phyloP scores from a whole-genome alignment of 257 asterid species.

The Solanum infundibuliforme region DNA sequence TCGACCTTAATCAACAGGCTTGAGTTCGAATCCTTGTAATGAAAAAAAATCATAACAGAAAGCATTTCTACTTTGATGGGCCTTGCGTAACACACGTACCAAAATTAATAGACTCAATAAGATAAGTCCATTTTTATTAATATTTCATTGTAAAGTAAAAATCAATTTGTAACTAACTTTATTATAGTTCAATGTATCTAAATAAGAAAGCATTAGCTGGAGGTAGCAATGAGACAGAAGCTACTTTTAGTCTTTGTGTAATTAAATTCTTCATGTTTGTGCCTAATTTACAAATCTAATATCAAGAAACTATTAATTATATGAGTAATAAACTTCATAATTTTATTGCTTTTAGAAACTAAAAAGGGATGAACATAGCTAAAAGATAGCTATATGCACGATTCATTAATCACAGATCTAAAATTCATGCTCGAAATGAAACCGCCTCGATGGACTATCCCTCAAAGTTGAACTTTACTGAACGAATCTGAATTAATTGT shows the following conservation, averaged over 20 bases:
- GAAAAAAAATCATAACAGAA: too few species aligned
- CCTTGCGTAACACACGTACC: neutral
- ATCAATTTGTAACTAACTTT: neutral
- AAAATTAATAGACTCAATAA: neutral
- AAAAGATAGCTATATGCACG: neutral
- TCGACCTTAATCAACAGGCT: neutral
- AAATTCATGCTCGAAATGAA: neutral
- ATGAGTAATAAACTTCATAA: neutral
- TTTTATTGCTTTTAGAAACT: neutral
- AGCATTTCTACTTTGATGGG: neutral
- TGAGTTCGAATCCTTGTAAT: too few species aligned
- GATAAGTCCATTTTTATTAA: neutral
- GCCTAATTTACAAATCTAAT: neutral
- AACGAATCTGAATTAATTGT: neutral
- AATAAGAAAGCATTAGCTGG: neutral
- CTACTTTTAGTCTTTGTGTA: neutral
- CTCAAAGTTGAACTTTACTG: neutral
- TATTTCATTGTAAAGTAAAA: neutral
- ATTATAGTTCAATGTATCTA: neutral
- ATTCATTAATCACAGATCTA: neutral
- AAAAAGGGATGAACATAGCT: neutral
- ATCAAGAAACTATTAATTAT: neutral
- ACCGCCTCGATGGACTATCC: neutral
- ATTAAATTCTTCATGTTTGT: neutral
- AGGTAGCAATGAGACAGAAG: neutral